Evolutionary conservation across 2,329 filamentous ascomycete genomes (phyloP), one percentile per base, ranked within the genome.

Genomic region (Verticillium tricorpus): DNA sequence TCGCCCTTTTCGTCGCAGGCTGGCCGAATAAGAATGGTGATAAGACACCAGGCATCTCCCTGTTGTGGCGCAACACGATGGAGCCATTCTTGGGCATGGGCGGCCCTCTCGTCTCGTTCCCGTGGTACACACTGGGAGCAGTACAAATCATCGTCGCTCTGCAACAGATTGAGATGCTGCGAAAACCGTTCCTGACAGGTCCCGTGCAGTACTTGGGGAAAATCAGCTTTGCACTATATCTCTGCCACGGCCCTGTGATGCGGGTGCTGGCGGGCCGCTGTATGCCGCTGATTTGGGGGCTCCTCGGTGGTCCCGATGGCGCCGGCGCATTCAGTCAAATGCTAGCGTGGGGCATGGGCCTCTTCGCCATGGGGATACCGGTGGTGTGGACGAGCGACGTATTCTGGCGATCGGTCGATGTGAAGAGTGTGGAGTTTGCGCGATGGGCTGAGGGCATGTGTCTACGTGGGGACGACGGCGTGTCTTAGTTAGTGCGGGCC

Each of bases 391-490:
- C 78, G 5, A 81, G 82, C 1, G 85, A 88, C 70, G 61, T 88
- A 3, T 87, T 87, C 67, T 87, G 84, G 83, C 77, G 84, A 31
- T 72, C 72, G 1, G 77, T 88, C 6, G 86, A 88, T 77, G 79
- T 68, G 75, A 66, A 62, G 50, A 65, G 63, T 12, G 66, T 84
- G 8, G 77, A 75, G 57, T 78, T 85, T 66, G 78, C 81, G 3
- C 74, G 77, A 52, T 82, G 80, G 76, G 62, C 84, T 31, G 82
- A 82, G 68, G 65, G 56, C 12, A 61, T 61, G 25, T 67, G 67
- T 55, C 56, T 60, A 12, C 6, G 14, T n/a, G 37, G 17, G 37
- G 37, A 40, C 5, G 15, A 15, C 14, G 15, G 15, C 37, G 15
- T 7, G 1, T 17, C 37, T 17, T 7, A 40, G 2, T 15, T 7